Evolutionary conservation across 352 stramenopile species (phyloP).

Genomic region (Globisporangium echinulatum): DNA sequence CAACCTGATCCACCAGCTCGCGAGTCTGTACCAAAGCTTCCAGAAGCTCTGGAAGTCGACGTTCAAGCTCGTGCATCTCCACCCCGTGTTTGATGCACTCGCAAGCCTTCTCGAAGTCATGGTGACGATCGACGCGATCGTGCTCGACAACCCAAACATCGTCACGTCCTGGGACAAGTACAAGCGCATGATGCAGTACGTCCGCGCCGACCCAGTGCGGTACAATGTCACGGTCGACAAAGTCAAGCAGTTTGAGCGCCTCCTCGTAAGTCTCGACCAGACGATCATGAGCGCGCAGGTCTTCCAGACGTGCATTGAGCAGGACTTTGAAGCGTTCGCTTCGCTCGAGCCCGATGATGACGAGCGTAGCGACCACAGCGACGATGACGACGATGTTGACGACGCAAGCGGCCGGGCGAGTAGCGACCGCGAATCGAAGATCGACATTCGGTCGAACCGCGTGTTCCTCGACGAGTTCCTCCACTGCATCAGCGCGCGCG

Average conservation of each 20-base stretch:
- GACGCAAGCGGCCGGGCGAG: constrained; percentile 35
- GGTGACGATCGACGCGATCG: constrained; percentile 86
- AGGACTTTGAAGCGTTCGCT: constrained; percentile 84
- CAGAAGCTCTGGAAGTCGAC: constrained; percentile 87
- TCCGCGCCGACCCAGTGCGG: constrained; percentile 68
- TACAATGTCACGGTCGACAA: constrained; percentile 82
- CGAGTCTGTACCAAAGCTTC: constrained; percentile 81
- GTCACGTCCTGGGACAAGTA: constrained; percentile 86
- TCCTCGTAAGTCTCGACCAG: constrained; percentile 84
- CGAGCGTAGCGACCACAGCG: constrained; percentile 51
- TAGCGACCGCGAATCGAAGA: constrained; percentile 60
- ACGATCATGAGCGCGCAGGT: constrained; percentile 86
- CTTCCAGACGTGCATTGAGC: constrained; percentile 85
- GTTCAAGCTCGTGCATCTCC: constrained; percentile 82
- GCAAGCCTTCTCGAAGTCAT: constrained; percentile 79
- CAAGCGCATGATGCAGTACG: constrained; percentile 89
- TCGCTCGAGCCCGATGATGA: constrained; percentile 49
- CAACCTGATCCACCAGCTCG: constrained; percentile 89
- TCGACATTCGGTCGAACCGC: constrained; percentile 78
- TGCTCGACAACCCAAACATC: constrained; percentile 85
- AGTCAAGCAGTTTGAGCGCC: constrained; percentile 80
- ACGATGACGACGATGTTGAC: background rate
- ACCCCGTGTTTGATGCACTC: constrained; percentile 74
- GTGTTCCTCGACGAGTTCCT: constrained; percentile 86
- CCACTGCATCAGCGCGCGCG: constrained; percentile 69